Percentiles rank a stretch among this genome's conserved stretches.
phyloP scores from a whole-genome alignment of 306 rosid genomes.

The Casuarina equisetifolia region DNA sequence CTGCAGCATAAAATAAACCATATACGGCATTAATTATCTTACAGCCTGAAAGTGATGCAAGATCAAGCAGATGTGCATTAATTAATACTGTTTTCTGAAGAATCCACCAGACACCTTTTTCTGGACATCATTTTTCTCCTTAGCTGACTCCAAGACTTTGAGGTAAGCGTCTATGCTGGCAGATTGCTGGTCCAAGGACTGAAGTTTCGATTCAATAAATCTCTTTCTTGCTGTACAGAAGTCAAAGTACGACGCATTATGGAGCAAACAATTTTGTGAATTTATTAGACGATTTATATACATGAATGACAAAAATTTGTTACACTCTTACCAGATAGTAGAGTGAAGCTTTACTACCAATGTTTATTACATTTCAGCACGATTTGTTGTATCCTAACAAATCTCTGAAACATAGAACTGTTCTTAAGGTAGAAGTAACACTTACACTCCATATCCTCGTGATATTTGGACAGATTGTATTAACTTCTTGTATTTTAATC shows the following conservation, averaged over 20 bases:
- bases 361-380: background rate
- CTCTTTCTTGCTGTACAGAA: conserved; percentile 78
- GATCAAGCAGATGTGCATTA: conserved; percentile 16
- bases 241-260: conserved; percentile 3
- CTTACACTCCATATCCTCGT: conserved; percentile 83
- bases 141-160: conserved; percentile 61
- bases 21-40: conserved; percentile 34
- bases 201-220: conserved; percentile 73
- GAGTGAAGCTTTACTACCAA: background rate
- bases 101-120: conserved; percentile 55
- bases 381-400: conserved; percentile 15
- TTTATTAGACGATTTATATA: background rate
- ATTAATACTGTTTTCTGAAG: conserved; percentile 18
- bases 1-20: conserved; percentile 60
- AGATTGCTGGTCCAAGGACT: conserved; percentile 65
- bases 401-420: conserved; percentile 5
- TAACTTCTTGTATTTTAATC: conserved; percentile 70
- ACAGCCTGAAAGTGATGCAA: conserved; percentile 6
- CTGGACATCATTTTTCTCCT: conserved; percentile 76
- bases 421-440: conserved; percentile 22
- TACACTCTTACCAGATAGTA: conserved; percentile 10
- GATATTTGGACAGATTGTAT: conserved; percentile 61
- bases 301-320: background rate
- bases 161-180: conserved; percentile 63
- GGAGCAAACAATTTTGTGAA: conserved; percentile 7